phyloP scores from a whole-genome alignment of 2,329 filamentous ascomycete species.

The Venturiaceae sp. region DNA sequence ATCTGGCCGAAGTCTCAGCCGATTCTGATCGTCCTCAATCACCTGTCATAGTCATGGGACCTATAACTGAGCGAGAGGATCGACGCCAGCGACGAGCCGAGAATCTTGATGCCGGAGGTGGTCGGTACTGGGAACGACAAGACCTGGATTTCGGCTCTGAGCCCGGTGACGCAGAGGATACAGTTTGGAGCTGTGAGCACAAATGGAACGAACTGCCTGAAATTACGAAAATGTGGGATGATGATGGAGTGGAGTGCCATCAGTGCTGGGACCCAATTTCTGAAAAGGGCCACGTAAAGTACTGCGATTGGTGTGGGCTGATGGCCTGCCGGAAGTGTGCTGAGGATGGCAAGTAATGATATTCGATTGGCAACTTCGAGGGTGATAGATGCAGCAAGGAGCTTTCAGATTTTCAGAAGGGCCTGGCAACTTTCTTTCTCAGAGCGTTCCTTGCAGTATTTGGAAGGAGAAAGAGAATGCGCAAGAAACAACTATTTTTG shows the following conservation, averaged over 20 bases:
- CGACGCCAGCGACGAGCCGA: background rate
- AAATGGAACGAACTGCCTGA: background rate
- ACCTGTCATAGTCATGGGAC: background rate
- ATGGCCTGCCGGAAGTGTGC: background rate
- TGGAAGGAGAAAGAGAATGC: too few relatives aligned
- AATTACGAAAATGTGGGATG: background rate
- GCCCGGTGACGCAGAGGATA: background rate
- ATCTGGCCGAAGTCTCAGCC: background rate
- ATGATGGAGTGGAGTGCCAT: background rate
- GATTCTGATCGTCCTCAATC: too few relatives aligned
- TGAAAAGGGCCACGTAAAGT: background rate
- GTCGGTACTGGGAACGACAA: background rate
- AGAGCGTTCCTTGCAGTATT: too few relatives aligned
- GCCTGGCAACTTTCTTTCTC: too few relatives aligned
- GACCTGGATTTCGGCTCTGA: constrained; percentile 1
- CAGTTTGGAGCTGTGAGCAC: background rate
- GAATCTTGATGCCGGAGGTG: background rate
- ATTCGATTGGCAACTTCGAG: too few relatives aligned
- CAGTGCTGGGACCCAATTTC: background rate
- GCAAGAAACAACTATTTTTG: too few relatives aligned
- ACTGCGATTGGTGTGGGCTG: background rate
- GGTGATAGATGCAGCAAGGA: too few relatives aligned
- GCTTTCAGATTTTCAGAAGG: too few relatives aligned
- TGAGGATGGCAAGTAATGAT: background rate
- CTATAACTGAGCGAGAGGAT: background rate